Evolutionary conservation across 768 basidiomycete genomes (phyloP).

Genomic region (Tulasnella sp.): DNA sequence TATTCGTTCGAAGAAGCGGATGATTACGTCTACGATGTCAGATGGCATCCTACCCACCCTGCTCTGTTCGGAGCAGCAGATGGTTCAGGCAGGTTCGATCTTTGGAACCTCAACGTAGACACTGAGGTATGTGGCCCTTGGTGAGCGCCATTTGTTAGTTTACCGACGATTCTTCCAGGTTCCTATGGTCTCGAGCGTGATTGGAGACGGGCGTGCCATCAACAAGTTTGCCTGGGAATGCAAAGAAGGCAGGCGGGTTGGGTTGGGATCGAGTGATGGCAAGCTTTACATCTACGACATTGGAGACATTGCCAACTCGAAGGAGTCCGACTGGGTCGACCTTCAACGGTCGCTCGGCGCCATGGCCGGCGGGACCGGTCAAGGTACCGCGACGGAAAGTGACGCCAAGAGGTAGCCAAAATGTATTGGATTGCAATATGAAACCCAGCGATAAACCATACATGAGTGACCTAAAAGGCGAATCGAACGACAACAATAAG

Average conservation of each 20-base stretch:
- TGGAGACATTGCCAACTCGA: slow-evolving; percentile 83
- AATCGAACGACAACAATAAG: not conserved
- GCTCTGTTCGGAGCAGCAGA: slow-evolving; percentile 93
- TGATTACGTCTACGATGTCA: slow-evolving; percentile 98
- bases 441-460: not conserved
- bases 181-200: slow-evolving; percentile 82
- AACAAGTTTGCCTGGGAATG: slow-evolving; percentile 97
- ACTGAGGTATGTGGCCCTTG: slow-evolving; percentile 71
- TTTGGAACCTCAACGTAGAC: slow-evolving; percentile 98
- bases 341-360: slow-evolving; percentile 84
- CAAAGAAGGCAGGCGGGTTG: slow-evolving; percentile 88
- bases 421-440: not conserved
- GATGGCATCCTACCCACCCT: slow-evolving; percentile 97
- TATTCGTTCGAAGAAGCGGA: slow-evolving; percentile 97
- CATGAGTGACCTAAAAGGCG: not conserved
- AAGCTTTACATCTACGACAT: slow-evolving; percentile 93
- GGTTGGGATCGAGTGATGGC: slow-evolving; percentile 90
- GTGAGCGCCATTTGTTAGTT: slow-evolving; percentile 9
- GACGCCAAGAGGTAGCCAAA: not conserved
- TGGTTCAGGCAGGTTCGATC: slow-evolving; percentile 91
- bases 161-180: slow-evolving; percentile 57
- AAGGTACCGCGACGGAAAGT: not conserved
- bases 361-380: slow-evolving; percentile 44
- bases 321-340: slow-evolving; percentile 93
- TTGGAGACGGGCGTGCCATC: slow-evolving; percentile 79